A percentile compares a stretch with the other conserved stretches of the same genome.
These are phyloP conservation scores for Tulasnella sp. DNA, from an alignment of 768 basidiomycete species.

Conservation along the genomic window DNA sequence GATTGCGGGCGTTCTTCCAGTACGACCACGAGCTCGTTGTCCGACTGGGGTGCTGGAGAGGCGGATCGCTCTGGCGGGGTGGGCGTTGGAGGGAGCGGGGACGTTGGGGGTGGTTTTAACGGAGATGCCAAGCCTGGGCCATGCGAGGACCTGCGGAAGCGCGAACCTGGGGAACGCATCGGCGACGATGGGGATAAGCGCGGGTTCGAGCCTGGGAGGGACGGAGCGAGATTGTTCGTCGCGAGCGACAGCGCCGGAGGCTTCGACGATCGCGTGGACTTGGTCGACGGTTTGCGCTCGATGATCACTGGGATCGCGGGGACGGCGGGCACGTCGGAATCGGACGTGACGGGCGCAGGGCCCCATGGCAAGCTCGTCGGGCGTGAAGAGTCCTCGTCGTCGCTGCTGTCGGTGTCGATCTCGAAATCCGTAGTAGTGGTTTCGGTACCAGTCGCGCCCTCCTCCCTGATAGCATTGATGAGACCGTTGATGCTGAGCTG, in stretches of 20 bases:
- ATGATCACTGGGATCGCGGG: not conserved
- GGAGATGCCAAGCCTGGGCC: not conserved
- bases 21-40: not conserved
- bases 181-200: not conserved
- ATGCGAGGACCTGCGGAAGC: not conserved
- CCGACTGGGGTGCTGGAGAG: not conserved
- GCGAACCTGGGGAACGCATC: constrained; percentile 9
- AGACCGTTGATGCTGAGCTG: not conserved
- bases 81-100: constrained; percentile 21
- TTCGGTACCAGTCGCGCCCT: not conserved
- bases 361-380: not conserved
- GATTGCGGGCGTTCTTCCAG: constrained; percentile 1
- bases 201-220: not conserved
- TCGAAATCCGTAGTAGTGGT: not conserved
- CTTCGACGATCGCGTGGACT: not conserved
- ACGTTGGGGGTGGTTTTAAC: constrained; percentile 16
- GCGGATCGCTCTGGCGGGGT: not conserved
- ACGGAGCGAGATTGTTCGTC: not conserved
- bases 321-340: not conserved
- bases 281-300: not conserved
- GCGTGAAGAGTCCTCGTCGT: not conserved
- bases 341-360: not conserved
- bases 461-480: not conserved
- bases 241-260: not conserved
- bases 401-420: not conserved